Base-by-base conservation (phyloP, 768 basidiomycete species). In the Gelatoporia subvermispora region DNA sequence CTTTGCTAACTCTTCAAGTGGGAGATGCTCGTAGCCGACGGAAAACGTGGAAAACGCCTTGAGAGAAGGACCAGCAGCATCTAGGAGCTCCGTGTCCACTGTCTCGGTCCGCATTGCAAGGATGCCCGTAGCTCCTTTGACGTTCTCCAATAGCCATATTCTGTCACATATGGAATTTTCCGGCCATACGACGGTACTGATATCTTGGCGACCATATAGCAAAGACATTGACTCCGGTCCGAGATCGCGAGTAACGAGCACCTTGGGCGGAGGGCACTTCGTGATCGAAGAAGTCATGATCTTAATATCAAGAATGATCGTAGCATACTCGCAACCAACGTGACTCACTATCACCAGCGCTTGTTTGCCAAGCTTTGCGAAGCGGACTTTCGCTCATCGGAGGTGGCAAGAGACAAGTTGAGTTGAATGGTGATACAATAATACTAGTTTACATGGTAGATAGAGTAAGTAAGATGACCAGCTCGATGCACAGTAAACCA, bases 21-120 rank as follows among this genome's bases (percentile, higher is more conserved):
- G 79, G 35, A 92, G 74, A 54, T 98, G 96, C 47, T 99, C 95
- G 60, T 85, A 88, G 39, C 91, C 92, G n/a, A 93, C 91, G 16
- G 90, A 92, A 82, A 94, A 88, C 0, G 94, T 96, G 1, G 93
- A 95, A 2, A 96, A 77, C n/a, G 88, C 84, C 38, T 78, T 79
- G 8, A 99, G 73, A 42, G 64, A 72, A 0, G 85, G 71, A 3
- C 93, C 92, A 53, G 91, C 91, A 85, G 76, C 74, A 35, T 84
- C 79, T 34, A 93, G 56, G 10, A 94, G 63, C 60, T 92, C 90
- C 13, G 73, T 68, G 56, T 95, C 75, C 17, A 86, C 92, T 67
- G 83, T 84, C 46, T 94, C 92, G 0, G 79, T 70, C 2, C 90
- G 59, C 72, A 85, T 82, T 20, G 86, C 60, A 13, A 78, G 52